Evolutionary conservation across 805 yeast genomes (phyloP).

Genomic region (Kuraishia borneana): DNA sequence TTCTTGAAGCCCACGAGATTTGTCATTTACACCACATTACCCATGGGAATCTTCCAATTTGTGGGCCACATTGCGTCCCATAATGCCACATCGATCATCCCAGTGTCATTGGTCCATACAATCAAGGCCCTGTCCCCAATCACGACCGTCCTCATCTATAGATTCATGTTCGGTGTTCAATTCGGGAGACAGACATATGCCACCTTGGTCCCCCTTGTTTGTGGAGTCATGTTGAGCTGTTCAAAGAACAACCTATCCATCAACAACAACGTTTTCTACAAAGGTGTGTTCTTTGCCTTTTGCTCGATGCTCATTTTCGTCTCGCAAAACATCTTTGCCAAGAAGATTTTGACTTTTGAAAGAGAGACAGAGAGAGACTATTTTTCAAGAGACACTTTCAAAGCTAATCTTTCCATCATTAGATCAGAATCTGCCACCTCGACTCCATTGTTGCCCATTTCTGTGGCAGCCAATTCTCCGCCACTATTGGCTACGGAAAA

Average conservation of each 20-base stretch:
- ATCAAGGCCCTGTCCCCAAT: constrained; percentile 88
- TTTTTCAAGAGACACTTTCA: constrained; percentile 1
- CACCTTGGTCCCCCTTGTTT: constrained; percentile 67
- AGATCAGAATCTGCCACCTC: constrained; percentile 20
- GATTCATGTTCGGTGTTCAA: constrained; percentile 41
- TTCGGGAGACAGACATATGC: constrained; percentile 62
- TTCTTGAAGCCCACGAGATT: constrained; percentile 44
- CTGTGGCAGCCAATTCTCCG: constrained; percentile 13
- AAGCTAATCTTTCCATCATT: constrained; percentile 14
- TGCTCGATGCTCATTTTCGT: constrained; percentile 60
- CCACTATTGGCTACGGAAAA: constrained; percentile 5
- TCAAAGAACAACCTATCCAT: constrained; percentile 25
- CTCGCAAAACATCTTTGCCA: constrained; percentile 73
- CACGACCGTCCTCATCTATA: constrained; percentile 73
- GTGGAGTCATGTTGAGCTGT: constrained; percentile 81
- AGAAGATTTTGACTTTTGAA: constrained; percentile 48
- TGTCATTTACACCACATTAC: constrained; percentile 59
- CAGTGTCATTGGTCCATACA: constrained; percentile 92
- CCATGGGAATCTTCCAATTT: constrained; percentile 93
- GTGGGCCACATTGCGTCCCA: constrained; percentile 87
- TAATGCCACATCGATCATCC: constrained; percentile 83
- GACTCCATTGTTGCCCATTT: constrained; percentile 21
- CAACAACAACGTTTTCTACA: constrained; percentile 15
- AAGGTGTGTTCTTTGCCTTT: constrained; percentile 40
- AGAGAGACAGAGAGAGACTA: constrained; percentile 6